Evolutionary conservation across 208 protist genomes (phyloP).

Genomic region (Zelonia costaricensis): DNA sequence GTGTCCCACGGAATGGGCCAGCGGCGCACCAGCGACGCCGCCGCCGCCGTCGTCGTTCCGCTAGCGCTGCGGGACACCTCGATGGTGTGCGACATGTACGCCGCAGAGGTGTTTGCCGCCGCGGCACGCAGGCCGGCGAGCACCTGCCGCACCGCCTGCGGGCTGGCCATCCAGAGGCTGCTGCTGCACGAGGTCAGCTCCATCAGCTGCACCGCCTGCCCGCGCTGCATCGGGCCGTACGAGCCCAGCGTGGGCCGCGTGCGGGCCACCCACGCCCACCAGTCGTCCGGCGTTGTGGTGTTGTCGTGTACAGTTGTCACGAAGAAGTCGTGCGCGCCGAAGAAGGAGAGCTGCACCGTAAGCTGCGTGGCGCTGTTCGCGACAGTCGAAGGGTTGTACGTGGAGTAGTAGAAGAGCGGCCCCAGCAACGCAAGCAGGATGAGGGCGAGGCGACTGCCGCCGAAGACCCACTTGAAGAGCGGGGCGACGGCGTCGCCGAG

Average conservation of each 20-base stretch:
- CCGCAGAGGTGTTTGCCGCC: conserved; percentile 20
- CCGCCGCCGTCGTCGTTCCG: conserved; percentile 15
- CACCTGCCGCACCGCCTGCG: conserved; percentile 33
- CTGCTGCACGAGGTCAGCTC: conserved; percentile 50
- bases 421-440: conserved; percentile 69
- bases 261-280: conserved; percentile 45
- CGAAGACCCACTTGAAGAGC: conserved; percentile 42
- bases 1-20: conserved; percentile 42
- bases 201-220: conserved; percentile 54
- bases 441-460: conserved; percentile 46
- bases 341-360: conserved; percentile 51
- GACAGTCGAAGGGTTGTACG: conserved; percentile 74
- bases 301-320: conserved; percentile 33
- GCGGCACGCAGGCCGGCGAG: conserved; percentile 18
- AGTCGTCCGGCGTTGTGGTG: conserved; percentile 22
- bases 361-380: conserved; percentile 48
- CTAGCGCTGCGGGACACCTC: conserved; percentile 28
- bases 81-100: conserved; percentile 39
- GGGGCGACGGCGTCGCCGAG: conserved; percentile 40
- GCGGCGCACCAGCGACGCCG: conserved; percentile 26
- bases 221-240: conserved; percentile 26
- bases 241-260: conserved; percentile 56
- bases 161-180: conserved; percentile 65
- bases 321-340: conserved; percentile 55
- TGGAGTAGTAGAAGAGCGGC: conserved; percentile 88